phyloP scores from a whole-genome alignment of 139 green algal species.

The Chlamydomonas applanata region DNA sequence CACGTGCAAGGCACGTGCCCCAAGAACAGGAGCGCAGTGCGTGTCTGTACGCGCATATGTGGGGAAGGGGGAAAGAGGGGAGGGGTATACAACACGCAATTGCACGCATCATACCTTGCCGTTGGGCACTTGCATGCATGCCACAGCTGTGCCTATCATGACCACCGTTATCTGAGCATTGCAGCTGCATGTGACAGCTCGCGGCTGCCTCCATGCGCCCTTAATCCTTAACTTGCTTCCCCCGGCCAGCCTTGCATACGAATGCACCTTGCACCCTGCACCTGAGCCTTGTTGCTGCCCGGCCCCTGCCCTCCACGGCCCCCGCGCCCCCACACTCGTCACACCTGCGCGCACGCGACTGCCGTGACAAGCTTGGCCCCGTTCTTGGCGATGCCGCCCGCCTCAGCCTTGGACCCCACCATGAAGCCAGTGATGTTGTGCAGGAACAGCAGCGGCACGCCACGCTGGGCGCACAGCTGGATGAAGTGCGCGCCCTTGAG shows the following conservation, averaged over 20 bases:
- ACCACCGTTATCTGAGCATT: too few relatives aligned
- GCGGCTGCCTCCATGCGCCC: too few relatives aligned
- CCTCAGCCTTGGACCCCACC: constrained; percentile 84
- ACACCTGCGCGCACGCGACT: constrained; percentile 75
- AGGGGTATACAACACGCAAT: neutral
- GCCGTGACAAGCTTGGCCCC: constrained; percentile 96
- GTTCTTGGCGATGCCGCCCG: constrained; percentile 92
- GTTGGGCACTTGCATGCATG: neutral
- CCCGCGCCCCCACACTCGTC: too few relatives aligned
- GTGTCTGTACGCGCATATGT: constrained; percentile 6
- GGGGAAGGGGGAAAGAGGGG: neutral
- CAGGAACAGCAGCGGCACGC: constrained; percentile 88
- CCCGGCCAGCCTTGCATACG: too few relatives aligned
- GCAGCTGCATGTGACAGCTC: too few relatives aligned
- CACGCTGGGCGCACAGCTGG: constrained; percentile 62
- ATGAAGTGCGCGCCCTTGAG: constrained; percentile 80
- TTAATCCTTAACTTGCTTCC: too few relatives aligned
- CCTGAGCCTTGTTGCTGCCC: too few relatives aligned
- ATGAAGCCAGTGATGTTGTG: constrained; percentile 75
- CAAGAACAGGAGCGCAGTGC: neutral
- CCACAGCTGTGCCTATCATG: too few relatives aligned
- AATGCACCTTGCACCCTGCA: too few relatives aligned
- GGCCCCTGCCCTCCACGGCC: too few relatives aligned
- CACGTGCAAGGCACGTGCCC: neutral
- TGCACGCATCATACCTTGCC: neutral